Conservation (phyloP, 441 rosid species). For the Populus hybrid region DNA sequence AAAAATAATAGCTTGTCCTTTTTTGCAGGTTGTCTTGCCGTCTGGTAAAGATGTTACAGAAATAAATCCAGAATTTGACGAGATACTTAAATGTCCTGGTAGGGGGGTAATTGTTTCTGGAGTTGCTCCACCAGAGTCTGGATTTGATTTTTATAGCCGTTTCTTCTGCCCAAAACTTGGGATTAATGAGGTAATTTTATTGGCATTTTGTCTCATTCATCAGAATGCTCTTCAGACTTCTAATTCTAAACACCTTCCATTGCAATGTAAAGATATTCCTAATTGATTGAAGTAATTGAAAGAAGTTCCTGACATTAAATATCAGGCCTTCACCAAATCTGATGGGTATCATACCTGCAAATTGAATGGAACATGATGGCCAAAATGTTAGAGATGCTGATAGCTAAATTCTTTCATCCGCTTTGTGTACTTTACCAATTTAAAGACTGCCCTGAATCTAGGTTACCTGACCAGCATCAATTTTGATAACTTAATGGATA, state of each 20-base stretch:
- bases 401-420: not conserved
- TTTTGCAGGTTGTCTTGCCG: conserved; percentile 54
- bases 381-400: not conserved
- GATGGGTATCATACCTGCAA: not conserved
- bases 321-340: not conserved
- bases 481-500: not conserved
- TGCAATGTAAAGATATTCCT: not conserved
- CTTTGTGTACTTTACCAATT: not conserved
- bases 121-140: conserved; percentile 48
- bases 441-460: not conserved
- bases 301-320: not conserved
- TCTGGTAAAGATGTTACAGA: conserved; percentile 54
- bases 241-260: not conserved
- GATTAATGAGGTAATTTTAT: conserved; percentile 47
- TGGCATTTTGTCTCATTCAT: not conserved
- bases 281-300: not conserved
- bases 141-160: conserved; percentile 64
- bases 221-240: not conserved
- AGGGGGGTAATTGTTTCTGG: conserved; percentile 58
- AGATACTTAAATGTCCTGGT: conserved; percentile 52
- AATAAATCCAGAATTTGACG: conserved; percentile 47
- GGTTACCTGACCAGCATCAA: not conserved
- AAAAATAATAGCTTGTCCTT: not conserved
- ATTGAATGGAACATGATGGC: not conserved
- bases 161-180: conserved; percentile 61